Base-by-base conservation (phyloP, 345 rosid species). In the Ceriops tagal region DNA sequence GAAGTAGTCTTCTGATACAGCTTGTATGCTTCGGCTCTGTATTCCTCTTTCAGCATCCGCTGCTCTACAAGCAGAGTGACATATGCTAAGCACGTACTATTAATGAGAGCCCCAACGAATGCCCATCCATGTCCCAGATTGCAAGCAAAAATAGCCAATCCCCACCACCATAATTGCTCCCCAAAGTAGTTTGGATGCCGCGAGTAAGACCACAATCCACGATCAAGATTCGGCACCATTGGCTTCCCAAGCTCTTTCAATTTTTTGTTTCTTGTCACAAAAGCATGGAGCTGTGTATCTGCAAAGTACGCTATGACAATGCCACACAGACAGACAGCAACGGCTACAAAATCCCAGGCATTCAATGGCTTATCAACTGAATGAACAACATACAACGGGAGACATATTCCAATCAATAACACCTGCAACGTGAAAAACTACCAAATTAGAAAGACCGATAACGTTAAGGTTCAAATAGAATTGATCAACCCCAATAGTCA, bases 141-240 rank as follows among this genome's bases (percentile, higher is more conserved):
- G 93, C 96, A 92, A 20, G 97, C 92, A 73, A 87, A 88, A 30
- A 93, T 30, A 56, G 72, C 96, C 21, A 92, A 67, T 35, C 99
- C 97, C 99, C 97, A 92, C 99, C 99, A 93, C 99, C 96, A 93
- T 64, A 93, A 32, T 65, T 88, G 97, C 75, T 93, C 99, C 8
- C 97, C 97, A 47, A 93, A 87, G 78, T 93, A 93, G 84, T 93
- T 93, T 43, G 99, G 99, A 77, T 93, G 99, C 39, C 99, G 82
- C 0, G 93, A 89, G 75, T 88, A 84, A 55, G 46, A 55, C 97
- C 99, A 93, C 78, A 93, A 77, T 35, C 96, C 97, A 51, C 79
- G 72, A 64, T 92, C 93, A n/a, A 93, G 93, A 72, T 77, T 83
- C 3, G 85, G 89, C 53, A 84, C 86, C 72, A 71, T 55, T 3